phyloP scores from a whole-genome alignment of 129 eudicot genomes.

The Saussurea involucrata region DNA sequence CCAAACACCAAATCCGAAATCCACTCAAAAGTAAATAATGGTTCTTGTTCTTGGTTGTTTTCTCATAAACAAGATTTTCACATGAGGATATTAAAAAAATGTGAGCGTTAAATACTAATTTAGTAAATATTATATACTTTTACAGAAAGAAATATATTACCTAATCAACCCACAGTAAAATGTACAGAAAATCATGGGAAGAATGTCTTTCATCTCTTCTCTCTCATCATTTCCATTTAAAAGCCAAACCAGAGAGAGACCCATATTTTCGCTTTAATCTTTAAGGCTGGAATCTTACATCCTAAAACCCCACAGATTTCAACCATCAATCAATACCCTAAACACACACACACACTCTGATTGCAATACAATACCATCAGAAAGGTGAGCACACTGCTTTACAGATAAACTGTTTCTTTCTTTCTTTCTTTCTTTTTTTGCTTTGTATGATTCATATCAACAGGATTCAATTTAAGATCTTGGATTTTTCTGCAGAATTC shows the following conservation, averaged over 20 bases:
- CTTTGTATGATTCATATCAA: slow-evolving; percentile 4
- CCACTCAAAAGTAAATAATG: too few species aligned
- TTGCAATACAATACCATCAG: neutral
- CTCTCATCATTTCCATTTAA: slow-evolving; percentile 1
- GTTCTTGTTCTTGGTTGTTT: too few species aligned
- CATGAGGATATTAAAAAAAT: too few species aligned
- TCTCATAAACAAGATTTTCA: too few species aligned
- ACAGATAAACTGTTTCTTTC: slow-evolving; percentile 18
- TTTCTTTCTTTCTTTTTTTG: neutral
- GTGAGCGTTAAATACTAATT: too few species aligned
- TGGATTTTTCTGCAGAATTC: slow-evolving; percentile 21
- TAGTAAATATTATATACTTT: too few species aligned
- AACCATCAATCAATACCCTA: slow-evolving; percentile 17
- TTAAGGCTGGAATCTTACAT: slow-evolving; percentile 28
- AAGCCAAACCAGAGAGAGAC: slow-evolving; percentile 11
- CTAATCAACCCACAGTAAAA: neutral
- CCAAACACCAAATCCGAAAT: too few species aligned
- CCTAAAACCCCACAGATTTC: slow-evolving; percentile 23
- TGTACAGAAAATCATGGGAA: neutral
- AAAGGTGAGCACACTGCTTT: slow-evolving; percentile 25
- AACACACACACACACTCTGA: neutral
- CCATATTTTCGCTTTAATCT: slow-evolving; percentile 14
- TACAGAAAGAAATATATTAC: too few species aligned
- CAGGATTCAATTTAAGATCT: slow-evolving; percentile 13
- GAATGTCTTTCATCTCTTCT: slow-evolving; percentile 12